Evolutionary conservation across 1,284 basidiomycete species (phyloP).

Genomic region (Xerocomus nothofagi): DNA sequence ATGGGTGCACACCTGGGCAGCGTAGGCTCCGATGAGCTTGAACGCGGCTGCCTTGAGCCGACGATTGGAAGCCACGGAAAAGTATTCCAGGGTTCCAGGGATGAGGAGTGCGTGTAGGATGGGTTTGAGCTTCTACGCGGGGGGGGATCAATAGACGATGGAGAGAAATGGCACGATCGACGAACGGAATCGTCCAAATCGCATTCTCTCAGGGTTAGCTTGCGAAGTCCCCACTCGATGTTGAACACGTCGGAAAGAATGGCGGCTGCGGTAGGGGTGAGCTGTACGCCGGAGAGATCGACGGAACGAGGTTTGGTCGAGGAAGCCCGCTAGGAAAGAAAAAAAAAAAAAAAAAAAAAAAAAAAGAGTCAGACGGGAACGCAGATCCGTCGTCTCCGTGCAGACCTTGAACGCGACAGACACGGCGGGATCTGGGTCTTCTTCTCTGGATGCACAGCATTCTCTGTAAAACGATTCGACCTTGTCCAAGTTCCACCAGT

Average conservation of each 20-base stretch:
- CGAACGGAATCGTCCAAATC: constrained; percentile 75
- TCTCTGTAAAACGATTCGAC: constrained; percentile 81
- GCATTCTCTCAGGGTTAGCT: constrained; percentile 79
- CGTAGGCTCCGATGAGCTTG: constrained; percentile 78
- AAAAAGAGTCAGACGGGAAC: constrained; percentile 8
- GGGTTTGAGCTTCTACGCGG: constrained; percentile 74
- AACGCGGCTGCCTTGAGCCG: constrained; percentile 80
- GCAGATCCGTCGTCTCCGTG: too few species aligned
- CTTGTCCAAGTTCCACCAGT: constrained; percentile 80
- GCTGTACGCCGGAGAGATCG: constrained; percentile 75
- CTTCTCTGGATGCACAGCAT: constrained; percentile 77
- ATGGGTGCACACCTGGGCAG: constrained; percentile 38
- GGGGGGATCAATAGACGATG: constrained; percentile 9
- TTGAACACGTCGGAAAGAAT: constrained; percentile 87
- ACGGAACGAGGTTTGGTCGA: constrained; percentile 61
- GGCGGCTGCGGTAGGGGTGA: constrained; percentile 69
- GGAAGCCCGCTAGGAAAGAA: constrained; percentile 49
- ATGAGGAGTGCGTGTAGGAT: constrained; percentile 90
- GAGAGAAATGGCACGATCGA: constrained; percentile 3
- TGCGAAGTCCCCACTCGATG: constrained; percentile 87
- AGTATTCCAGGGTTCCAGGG: constrained; percentile 76
- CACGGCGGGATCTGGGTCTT: constrained; percentile 64
- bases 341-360: too few species aligned
- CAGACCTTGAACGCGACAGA: constrained; percentile 65
- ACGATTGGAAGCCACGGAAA: constrained; percentile 87